Evolutionary conservation across 2,329 filamentous ascomycete species (phyloP).

Genomic region (Colletotrichum sp.): DNA sequence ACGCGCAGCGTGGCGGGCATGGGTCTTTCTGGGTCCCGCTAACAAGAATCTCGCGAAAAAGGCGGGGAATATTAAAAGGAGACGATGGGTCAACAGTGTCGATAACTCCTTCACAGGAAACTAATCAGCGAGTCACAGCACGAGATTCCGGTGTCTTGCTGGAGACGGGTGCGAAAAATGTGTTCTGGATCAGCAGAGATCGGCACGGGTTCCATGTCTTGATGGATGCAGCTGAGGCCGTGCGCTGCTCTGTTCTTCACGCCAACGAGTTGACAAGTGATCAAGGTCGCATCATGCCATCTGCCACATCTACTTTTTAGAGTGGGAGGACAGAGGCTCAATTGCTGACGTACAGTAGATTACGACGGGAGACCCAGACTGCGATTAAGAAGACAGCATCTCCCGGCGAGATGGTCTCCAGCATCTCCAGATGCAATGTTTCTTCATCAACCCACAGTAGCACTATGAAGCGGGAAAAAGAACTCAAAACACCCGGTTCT

Average conservation of each 20-base stretch:
- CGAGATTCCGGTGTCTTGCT: neutral
- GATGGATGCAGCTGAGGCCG: neutral
- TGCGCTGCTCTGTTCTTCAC: neutral
- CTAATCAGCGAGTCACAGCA: neutral
- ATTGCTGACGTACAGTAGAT: neutral
- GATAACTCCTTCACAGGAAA: neutral
- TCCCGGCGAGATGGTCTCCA: neutral
- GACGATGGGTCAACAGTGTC: neutral
- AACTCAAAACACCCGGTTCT: neutral
- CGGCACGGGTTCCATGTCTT: neutral
- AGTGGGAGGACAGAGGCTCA: neutral
- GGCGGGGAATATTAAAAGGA: neutral
- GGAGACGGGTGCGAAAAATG: neutral
- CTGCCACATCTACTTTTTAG: neutral
- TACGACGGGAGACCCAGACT: neutral
- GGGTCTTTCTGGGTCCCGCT: neutral
- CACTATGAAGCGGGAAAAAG: neutral
- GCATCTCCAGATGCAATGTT: neutral
- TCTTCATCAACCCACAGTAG: neutral
- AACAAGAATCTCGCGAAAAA: neutral
- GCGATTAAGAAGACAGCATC: neutral
- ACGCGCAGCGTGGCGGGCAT: neutral
- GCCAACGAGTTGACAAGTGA: neutral
- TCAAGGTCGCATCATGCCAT: neutral
- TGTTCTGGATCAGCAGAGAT: neutral